A percentile compares a stretch with the other conserved stretches of the same genome.
These are phyloP conservation scores for Hibiscus trionum DNA, from an alignment of 345 rosid genomes.

Conservation along the genomic window DNA sequence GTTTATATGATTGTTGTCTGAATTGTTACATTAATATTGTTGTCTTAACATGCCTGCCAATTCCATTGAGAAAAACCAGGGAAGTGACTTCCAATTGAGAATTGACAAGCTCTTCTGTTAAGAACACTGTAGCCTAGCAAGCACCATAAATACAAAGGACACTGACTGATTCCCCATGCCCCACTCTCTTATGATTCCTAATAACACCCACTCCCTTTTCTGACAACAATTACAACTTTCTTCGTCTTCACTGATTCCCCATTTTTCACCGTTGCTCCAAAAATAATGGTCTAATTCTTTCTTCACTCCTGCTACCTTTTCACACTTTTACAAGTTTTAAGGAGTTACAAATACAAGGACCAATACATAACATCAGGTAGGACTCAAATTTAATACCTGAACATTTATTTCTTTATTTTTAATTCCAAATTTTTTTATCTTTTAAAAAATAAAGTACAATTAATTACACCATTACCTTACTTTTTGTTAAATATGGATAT, in stretches of 20 bases:
- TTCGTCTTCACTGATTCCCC: background rate
- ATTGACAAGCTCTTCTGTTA: background rate
- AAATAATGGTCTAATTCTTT: no score
- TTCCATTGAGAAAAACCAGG: background rate
- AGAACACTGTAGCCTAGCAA: background rate
- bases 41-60: background rate
- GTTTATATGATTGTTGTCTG: background rate
- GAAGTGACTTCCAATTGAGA: background rate
- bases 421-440: no score
- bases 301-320: no score
- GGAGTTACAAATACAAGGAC: no score
- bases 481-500: no score
- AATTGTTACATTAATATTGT: background rate
- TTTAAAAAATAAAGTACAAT: no score
- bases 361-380: no score
- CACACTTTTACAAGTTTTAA: no score
- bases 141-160: background rate
- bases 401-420: no score
- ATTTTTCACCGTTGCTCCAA: background rate
- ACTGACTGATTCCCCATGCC: constrained; percentile 3
- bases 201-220: background rate
- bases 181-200: background rate
- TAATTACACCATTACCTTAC: no score
- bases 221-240: constrained; percentile 4
- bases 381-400: no score